Base-by-base conservation (phyloP, 2,329 filamentous ascomycete species). In the Aspergillus sp. region DNA sequence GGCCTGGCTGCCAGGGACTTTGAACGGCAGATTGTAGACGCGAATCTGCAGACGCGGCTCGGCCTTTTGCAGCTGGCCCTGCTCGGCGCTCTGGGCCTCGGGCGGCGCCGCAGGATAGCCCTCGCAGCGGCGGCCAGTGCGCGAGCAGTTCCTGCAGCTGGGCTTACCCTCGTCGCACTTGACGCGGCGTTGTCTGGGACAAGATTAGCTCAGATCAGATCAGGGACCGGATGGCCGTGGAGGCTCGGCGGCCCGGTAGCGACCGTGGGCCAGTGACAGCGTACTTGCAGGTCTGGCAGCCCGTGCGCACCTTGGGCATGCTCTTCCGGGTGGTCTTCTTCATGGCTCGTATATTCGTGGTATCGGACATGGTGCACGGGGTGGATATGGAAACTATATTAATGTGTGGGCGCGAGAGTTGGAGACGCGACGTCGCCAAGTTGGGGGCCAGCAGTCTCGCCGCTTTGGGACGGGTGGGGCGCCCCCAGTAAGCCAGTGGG, bases 11-110 rank as follows among this genome's bases (percentile, higher is more conserved):
- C 65, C 66, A 2, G 65, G 66, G 4, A 68, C 56, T 35, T 65
- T 68, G 41, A 68, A 68, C 1, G 66, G 66, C 19, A 68, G 63
- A 40, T 54, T 64, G 31, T 68, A 68, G 19, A 59, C 45, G 6
- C 23, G 21, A 23, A 55, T 55, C 11, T 31, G n/a, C 35, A 25
- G 23, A 1, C 14, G 33, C 41, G 41, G 41, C 6, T 25, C 44
- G 9, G 27, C 27, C 27, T 31, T 31, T 31, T 25, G 41, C 21
- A 25, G 23, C 25, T 46, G 21, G 25, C 6, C 12, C 2, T 15
- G 14, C 8, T 27, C 6, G 4, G 14, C 5, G 0, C 11, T 1
- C 14, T 1, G 19, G 1, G 17, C 4, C 6, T 17, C 11, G 7
- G 33, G 33, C 15, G 11, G 31, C 21, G 14, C 9, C 5, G 45